A percentile compares a stretch with the other conserved stretches of the same genome.
Conservation (phyloP, 2,329 filamentous ascomycete species). For the Pseudogymnoascus sp. region DNA sequence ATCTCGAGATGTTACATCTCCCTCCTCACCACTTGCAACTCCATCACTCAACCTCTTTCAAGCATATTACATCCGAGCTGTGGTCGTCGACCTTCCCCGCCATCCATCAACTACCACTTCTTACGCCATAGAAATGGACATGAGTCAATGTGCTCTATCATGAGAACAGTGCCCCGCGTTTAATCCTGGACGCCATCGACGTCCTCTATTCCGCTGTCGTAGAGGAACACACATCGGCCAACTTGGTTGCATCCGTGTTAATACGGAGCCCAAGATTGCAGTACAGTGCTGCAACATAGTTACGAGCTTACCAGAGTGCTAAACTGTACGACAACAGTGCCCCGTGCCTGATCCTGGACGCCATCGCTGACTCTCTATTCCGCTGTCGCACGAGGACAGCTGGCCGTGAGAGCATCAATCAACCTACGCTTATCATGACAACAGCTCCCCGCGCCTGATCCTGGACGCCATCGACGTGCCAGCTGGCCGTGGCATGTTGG, state of each 20-base stretch:
- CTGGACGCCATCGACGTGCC: not conserved
- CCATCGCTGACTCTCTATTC: not conserved
- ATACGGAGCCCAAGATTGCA: not conserved
- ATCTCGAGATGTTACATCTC: not conserved
- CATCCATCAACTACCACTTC: not conserved
- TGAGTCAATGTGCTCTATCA: not conserved
- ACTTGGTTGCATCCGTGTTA: too few species aligned
- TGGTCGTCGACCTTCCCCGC: not conserved
- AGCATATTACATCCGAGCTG: not conserved
- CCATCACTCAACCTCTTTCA: not conserved
- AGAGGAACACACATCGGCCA: too few species aligned
- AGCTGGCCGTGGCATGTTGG: not conserved
- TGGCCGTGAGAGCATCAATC: not conserved
- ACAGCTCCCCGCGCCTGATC: not conserved
- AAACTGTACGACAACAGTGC: not conserved
- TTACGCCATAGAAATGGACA: not conserved
- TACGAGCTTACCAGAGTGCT: too few species aligned
- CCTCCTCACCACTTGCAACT: not conserved
- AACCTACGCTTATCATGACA: not conserved
- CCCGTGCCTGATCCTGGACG: not conserved
- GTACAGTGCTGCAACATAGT: too few species aligned
- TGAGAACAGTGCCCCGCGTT: not conserved
- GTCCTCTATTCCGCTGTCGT: not conserved
- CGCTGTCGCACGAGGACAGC: not conserved
- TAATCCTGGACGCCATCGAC: not conserved